phyloP scores from a whole-genome alignment of 371 early-diverging fungal species.

The Lichtheimia hyalospora region DNA sequence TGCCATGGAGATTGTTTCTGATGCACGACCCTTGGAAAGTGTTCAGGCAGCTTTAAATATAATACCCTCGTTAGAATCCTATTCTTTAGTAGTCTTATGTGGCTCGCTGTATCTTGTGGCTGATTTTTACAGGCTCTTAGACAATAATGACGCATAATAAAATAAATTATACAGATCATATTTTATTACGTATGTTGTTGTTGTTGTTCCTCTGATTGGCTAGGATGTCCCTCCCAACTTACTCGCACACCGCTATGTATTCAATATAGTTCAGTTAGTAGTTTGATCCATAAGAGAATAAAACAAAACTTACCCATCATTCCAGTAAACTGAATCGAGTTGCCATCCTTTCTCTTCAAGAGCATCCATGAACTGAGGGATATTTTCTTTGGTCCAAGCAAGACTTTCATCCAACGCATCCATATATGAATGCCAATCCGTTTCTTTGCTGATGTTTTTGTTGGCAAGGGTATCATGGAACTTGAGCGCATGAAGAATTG shows the following conservation, averaged over 20 bases:
- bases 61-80: background rate
- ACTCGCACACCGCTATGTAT: constrained; percentile 10
- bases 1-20: constrained; percentile 12
- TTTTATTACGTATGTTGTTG: background rate
- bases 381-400: constrained; percentile 51
- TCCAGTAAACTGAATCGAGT: constrained; percentile 65
- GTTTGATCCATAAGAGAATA: background rate
- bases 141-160: background rate
- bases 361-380: constrained; percentile 47
- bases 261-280: background rate
- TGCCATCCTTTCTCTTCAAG: constrained; percentile 61
- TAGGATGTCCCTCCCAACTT: constrained; percentile 14
- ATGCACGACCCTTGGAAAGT: constrained; percentile 17
- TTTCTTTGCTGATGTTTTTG: constrained; percentile 25
- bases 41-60: constrained; percentile 26
- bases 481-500: constrained; percentile 60
- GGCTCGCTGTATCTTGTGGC: constrained; percentile 89
- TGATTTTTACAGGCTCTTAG: constrained; percentile 52
- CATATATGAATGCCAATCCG: constrained; percentile 29
- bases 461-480: constrained; percentile 42
- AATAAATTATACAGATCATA: background rate
- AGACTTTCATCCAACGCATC: constrained; percentile 33
- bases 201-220: background rate
- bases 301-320: constrained; percentile 37
- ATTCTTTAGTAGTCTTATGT: constrained; percentile 63